A percentile compares a stretch with the other conserved stretches of the same genome.
Evolutionary conservation across 495 filamentous ascomycete genomes (phyloP).

Genomic region (Neurospora sp.): DNA sequence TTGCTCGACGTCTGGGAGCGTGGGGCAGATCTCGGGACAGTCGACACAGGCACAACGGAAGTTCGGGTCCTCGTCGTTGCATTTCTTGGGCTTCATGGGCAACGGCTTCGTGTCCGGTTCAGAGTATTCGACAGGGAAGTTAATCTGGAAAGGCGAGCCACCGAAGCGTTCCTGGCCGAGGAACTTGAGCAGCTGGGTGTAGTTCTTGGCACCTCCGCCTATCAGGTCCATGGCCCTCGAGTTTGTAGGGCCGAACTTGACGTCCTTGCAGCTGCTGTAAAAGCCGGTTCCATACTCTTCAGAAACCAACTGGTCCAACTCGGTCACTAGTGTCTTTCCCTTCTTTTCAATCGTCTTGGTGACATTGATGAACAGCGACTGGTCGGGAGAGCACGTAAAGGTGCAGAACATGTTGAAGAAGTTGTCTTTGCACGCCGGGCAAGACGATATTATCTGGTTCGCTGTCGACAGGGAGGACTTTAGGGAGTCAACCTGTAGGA

Average conservation of each 20-base stretch:
- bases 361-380: constrained; percentile 91
- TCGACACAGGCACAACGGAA: constrained; percentile 92
- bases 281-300: constrained; percentile 80
- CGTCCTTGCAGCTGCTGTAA: constrained; percentile 95
- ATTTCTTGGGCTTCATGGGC: constrained; percentile 61
- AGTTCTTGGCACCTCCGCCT: constrained; percentile 89
- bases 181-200: constrained; percentile 73
- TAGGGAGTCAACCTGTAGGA: constrained; percentile 58
- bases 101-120: constrained; percentile 55
- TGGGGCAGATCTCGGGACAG: constrained; percentile 74
- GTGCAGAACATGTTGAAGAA: constrained; percentile 98
- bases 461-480: constrained; percentile 75
- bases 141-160: constrained; percentile 94
- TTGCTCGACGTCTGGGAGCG: constrained; percentile 60
- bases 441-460: constrained; percentile 77
- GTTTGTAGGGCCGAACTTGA: constrained; percentile 92
- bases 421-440: constrained; percentile 92
- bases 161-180: constrained; percentile 81
- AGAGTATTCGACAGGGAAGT: constrained; percentile 62
- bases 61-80: constrained; percentile 73
- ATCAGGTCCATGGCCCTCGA: constrained; percentile 89
- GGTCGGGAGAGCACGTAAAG: constrained; percentile 94
- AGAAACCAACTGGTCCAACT: constrained; percentile 83
- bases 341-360: constrained; percentile 58
- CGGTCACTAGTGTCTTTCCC: constrained; percentile 66